Percentiles rank a stretch among this genome's conserved stretches.
phyloP scores from a whole-genome alignment of 2,329 filamentous ascomycete species.

The Metarhizium robertsii region DNA sequence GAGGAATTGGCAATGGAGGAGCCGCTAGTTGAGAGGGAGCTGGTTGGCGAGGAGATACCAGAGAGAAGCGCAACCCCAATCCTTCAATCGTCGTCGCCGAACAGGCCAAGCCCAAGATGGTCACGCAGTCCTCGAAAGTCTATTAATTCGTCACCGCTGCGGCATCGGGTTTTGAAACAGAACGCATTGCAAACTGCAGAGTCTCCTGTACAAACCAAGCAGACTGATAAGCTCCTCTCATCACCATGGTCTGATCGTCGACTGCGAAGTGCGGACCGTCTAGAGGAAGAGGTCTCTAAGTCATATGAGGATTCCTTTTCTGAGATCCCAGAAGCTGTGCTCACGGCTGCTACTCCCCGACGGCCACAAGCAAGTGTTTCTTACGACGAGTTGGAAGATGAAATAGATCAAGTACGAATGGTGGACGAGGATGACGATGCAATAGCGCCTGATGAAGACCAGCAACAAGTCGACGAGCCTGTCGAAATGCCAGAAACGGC shows the following conservation, averaged over 20 bases:
- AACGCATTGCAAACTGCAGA: conserved; percentile 16
- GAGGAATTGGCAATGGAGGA: conserved; percentile 7
- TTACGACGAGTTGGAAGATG: conserved; percentile 7
- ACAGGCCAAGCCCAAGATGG: conserved; percentile 18
- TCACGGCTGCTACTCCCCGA: conserved; percentile 38
- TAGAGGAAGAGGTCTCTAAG: conserved; percentile 21
- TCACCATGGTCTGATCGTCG: conserved; percentile 4
- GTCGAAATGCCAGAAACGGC: background rate
- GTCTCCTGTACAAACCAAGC: conserved; percentile 1
- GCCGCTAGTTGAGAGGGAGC: conserved; percentile 10
- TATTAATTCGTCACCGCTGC: conserved; percentile 18
- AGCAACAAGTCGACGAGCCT: background rate
- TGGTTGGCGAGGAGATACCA: background rate
- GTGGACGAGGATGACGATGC: background rate
- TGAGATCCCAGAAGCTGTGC: conserved; percentile 41
- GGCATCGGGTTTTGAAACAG: conserved; percentile 23
- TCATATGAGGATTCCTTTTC: conserved; percentile 48
- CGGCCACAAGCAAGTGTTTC: conserved; percentile 10
- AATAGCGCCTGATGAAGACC: background rate
- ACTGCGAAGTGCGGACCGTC: conserved; percentile 4
- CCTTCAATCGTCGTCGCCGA: conserved; percentile 11
- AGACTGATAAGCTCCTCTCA: background rate
- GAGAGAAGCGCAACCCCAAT: background rate
- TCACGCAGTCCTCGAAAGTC: conserved; percentile 26
- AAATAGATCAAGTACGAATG: background rate